A percentile compares a stretch with the other conserved stretches of the same genome.
phyloP scores from a whole-genome alignment of 2,329 filamentous ascomycete genomes.

The Thermomyces lanuginosus region DNA sequence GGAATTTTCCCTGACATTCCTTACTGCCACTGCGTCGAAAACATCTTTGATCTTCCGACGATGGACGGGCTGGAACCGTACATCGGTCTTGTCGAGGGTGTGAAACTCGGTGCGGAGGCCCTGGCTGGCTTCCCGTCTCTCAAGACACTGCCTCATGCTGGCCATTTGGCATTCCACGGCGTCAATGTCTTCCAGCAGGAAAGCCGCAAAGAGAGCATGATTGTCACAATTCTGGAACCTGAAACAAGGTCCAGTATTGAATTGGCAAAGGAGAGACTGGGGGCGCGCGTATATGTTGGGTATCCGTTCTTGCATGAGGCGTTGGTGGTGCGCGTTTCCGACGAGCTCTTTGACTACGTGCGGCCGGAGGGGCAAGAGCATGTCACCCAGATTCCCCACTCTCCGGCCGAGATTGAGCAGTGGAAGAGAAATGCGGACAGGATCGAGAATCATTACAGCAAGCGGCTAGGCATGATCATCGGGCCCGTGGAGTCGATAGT shows the following conservation, averaged over 20 bases:
- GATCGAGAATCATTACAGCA: conserved; percentile 78
- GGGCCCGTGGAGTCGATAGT: conserved; percentile 77
- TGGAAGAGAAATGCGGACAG: conserved; percentile 71
- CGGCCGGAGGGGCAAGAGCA: conserved; percentile 49
- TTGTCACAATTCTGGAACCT: conserved; percentile 65
- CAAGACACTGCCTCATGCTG: conserved; percentile 69
- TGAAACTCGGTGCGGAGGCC: conserved; percentile 65
- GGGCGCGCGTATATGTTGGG: conserved; percentile 73
- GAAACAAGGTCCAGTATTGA: conserved; percentile 55
- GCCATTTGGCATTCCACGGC: conserved; percentile 67
- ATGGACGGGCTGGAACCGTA: conserved; percentile 79
- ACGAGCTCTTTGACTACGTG: conserved; percentile 82
- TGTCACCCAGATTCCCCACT: conserved; percentile 53
- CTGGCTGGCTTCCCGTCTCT: conserved; percentile 86
- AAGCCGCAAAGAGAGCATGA: conserved; percentile 90
- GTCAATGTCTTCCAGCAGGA: conserved; percentile 93
- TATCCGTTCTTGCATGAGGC: conserved; percentile 94
- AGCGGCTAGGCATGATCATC: conserved; percentile 73
- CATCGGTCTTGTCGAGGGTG: conserved; percentile 68
- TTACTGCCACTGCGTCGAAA: conserved; percentile 81
- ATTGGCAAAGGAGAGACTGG: conserved; percentile 61
- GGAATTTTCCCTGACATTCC: conserved; percentile 81
- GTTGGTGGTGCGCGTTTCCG: conserved; percentile 72
- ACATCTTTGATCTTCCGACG: conserved; percentile 85
- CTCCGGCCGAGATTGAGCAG: conserved; percentile 57